A percentile compares a stretch with the other conserved stretches of the same genome.
phyloP scores from a whole-genome alignment of 352 stramenopile genomes.

The Globisporangium heterothallicum region DNA sequence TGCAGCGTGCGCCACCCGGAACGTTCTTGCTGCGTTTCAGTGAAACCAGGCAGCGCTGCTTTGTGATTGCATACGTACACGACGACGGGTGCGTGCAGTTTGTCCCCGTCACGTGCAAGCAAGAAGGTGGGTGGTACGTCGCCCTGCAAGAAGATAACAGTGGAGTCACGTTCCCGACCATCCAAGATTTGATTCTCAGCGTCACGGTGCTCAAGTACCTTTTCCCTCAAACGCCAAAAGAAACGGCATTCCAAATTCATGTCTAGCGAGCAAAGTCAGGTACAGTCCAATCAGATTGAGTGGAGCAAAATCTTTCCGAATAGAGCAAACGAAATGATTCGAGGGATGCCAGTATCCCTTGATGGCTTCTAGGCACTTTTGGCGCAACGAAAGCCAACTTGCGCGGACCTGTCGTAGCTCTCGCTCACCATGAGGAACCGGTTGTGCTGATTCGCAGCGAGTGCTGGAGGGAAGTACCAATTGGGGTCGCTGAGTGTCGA shows the following conservation, averaged over 20 bases:
- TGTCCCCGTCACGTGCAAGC: conserved; percentile 58
- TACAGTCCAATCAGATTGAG: background rate
- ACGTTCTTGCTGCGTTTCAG: conserved; percentile 81
- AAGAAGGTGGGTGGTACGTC: conserved; percentile 46
- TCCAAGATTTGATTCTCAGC: conserved; percentile 71
- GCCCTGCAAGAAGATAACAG: conserved; percentile 44
- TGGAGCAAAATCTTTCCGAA: background rate
- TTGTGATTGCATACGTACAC: conserved; percentile 72
- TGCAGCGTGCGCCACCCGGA: conserved; percentile 52
- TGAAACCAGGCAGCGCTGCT: conserved; percentile 53
- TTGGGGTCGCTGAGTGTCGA: conserved; percentile 70
- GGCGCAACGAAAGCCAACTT: conserved; percentile 74
- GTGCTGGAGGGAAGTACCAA: conserved; percentile 82
- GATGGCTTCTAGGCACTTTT: conserved; percentile 24
- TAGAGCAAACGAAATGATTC: no score
- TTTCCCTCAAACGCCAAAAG: conserved; percentile 76
- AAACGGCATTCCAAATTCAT: conserved; percentile 43
- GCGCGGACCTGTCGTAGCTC: conserved; percentile 65
- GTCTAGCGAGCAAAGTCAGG: background rate
- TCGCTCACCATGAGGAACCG: conserved; percentile 69
- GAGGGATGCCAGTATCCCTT: no score
- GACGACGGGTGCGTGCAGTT: conserved; percentile 65
- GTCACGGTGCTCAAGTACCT: conserved; percentile 76
- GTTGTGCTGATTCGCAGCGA: conserved; percentile 61
- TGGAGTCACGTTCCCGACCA: conserved; percentile 49